Percentiles rank a stretch among this genome's conserved stretches.
Evolutionary conservation across 495 filamentous ascomycete species (phyloP).

Genomic region (Xylaria nigripes): DNA sequence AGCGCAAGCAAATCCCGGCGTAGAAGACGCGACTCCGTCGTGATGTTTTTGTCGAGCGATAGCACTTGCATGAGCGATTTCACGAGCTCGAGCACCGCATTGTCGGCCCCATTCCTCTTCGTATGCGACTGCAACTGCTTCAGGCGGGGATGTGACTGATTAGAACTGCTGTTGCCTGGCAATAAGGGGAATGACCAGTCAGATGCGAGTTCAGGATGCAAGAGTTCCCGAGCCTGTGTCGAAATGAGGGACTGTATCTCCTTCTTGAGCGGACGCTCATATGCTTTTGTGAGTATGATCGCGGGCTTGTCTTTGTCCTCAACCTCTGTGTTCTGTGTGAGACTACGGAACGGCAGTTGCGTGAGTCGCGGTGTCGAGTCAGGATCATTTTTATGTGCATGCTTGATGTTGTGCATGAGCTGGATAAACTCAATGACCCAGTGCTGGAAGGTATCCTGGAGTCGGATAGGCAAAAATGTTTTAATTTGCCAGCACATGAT

Average conservation of each 20-base stretch:
- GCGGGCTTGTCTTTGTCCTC: slow-evolving; percentile 49
- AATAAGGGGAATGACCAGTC: slow-evolving; percentile 83
- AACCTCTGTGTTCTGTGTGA: slow-evolving; percentile 46
- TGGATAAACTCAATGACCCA: slow-evolving; percentile 94
- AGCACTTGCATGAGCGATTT: slow-evolving; percentile 88
- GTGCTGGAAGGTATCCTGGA: slow-evolving; percentile 82
- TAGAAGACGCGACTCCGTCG: slow-evolving; percentile 74
- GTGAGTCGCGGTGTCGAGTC: slow-evolving; percentile 65
- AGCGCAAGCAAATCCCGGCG: slow-evolving; percentile 81
- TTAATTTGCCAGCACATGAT: slow-evolving; percentile 98
- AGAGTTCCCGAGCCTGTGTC: slow-evolving; percentile 75
- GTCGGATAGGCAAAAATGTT: slow-evolving; percentile 70
- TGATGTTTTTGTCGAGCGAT: slow-evolving; percentile 78
- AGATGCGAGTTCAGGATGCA: slow-evolving; percentile 79
- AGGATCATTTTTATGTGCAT: slow-evolving; percentile 44
- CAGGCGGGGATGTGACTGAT: slow-evolving; percentile 40
- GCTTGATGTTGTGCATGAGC: slow-evolving; percentile 81
- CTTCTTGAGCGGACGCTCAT: slow-evolving; percentile 85
- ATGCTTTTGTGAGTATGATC: slow-evolving; percentile 61
- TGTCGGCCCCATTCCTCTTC: slow-evolving; percentile 37
- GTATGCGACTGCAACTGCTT: slow-evolving; percentile 10
- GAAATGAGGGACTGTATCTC: slow-evolving; percentile 70
- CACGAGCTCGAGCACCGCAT: slow-evolving; percentile 81
- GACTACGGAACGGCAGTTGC: slow-evolving; percentile 52
- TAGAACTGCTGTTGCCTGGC: slow-evolving; percentile 49